phyloP scores from a whole-genome alignment of 257 asterid genomes.

The Fraxinus americana region DNA sequence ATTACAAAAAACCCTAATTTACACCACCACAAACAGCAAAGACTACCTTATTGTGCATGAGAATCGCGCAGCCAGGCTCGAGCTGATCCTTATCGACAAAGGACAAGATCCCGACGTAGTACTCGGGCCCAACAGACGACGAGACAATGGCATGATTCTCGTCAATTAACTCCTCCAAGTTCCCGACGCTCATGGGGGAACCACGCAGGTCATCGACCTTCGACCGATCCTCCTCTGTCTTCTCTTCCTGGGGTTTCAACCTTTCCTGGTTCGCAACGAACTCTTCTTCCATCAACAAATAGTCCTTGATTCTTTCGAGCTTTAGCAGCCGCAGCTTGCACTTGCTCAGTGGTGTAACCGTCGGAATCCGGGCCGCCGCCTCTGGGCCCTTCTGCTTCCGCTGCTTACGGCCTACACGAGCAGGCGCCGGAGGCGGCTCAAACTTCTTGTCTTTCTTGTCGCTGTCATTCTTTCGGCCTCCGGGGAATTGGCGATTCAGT shows the following conservation, averaged over 20 bases:
- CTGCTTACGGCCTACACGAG: slow-evolving; percentile 27
- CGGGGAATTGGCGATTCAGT: no score
- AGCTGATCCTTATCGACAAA: slow-evolving; percentile 54
- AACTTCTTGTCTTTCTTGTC: slow-evolving; percentile 54
- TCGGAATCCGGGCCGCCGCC: slow-evolving; percentile 30
- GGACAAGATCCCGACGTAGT: slow-evolving; percentile 51
- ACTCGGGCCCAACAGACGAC: slow-evolving; percentile 54
- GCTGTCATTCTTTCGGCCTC: slow-evolving; percentile 37
- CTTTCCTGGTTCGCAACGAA: slow-evolving; percentile 26
- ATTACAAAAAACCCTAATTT: background rate
- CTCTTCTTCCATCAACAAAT: slow-evolving; percentile 52
- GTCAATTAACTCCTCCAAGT: slow-evolving; percentile 47
- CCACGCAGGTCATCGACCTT: slow-evolving; percentile 31
- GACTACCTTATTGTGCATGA: slow-evolving; percentile 59
- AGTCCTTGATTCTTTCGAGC: slow-evolving; percentile 48
- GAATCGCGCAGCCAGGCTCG: slow-evolving; percentile 55
- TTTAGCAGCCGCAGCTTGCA: slow-evolving; percentile 36
- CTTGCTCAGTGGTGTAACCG: slow-evolving; percentile 22
- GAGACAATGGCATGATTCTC: slow-evolving; percentile 59
- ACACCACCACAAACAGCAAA: background rate
- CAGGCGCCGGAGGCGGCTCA: slow-evolving; percentile 46
- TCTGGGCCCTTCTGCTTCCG: slow-evolving; percentile 45
- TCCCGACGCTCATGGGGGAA: background rate
- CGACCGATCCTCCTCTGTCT: slow-evolving; percentile 28
- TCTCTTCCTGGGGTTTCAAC: slow-evolving; percentile 28